Base-by-base conservation (phyloP, 1,284 basidiomycete species). In the Malassezia arunalokei region DNA sequence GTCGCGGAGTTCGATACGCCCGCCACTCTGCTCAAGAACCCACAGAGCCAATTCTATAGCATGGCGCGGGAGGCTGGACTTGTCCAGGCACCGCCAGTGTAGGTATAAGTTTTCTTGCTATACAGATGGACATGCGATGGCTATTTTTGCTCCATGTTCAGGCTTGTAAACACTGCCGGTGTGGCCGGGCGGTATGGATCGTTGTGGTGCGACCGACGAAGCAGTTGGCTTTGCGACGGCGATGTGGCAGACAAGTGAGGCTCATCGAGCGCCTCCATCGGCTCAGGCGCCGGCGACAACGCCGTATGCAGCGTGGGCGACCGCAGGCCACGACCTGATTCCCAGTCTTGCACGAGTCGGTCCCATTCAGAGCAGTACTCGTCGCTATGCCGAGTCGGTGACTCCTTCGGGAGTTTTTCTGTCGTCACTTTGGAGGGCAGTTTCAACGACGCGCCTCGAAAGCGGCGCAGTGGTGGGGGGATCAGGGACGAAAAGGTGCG, bases 1-100 rank as follows among this genome's bases (percentile, higher is more conserved):
- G 83, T 86, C 41, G 78, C 80, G 15, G 87, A 90, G 75, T 83
- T 83, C 64, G 86, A 87, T 65, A 76, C 79, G 8, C 87, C 87
- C 0, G 73, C 78, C 48, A 77, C 66, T n/a, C 74, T 90, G 51
- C 75, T 89, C 11, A 74, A 75, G 12, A 77, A 80, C 53, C 75
- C 78, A 57, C 75, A 78, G 20, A 38, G 38, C 47, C 55, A 68
- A 39, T 74, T 74, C 47, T 64, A 66, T 37, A 59, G 60, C 29
- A 66, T 75, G 57, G 74, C 74, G 6, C 42, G 59, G 15, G 70
- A 74, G 55, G 72, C 71, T 14, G 71, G 71, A 1, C 56, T 71
- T 28, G 56, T 40, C 20, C 15, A 24, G 20, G 20, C 20, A 4
- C 20, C 20, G 20, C 20, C 20, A 24, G 20, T 24, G 20, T 24